A percentile compares a stretch with the other conserved stretches of the same genome.
Evolutionary conservation across 225 moss, liverwort and hornwort species (phyloP).

Genomic region (Pleurozium schreberi): DNA sequence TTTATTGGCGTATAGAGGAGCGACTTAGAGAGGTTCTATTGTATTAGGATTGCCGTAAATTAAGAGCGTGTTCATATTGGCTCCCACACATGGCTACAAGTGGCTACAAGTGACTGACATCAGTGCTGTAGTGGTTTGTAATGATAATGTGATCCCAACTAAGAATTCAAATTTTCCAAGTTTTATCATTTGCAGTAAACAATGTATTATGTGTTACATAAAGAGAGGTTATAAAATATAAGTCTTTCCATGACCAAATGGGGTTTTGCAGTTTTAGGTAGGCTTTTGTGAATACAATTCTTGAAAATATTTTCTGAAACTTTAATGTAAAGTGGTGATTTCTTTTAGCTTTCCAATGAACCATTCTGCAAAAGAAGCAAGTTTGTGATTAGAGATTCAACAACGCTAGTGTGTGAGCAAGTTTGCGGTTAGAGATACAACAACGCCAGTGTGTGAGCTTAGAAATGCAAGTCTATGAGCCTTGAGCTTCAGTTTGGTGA

Average conservation of each 20-base stretch:
- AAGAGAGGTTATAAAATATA: background rate
- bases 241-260: background rate
- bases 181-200: background rate
- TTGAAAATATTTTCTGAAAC: background rate
- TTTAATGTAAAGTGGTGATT: background rate
- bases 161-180: background rate
- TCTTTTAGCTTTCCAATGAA: background rate
- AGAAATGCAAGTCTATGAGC: background rate
- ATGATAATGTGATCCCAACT: background rate
- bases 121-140: background rate
- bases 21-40: too few relatives aligned
- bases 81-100: background rate
- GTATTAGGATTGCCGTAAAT: background rate
- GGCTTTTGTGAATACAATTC: background rate
- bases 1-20: too few relatives aligned
- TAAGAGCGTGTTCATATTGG: background rate
- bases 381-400: background rate
- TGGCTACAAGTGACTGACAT: background rate
- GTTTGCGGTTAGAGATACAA: background rate
- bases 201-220: background rate
- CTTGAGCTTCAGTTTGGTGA: background rate
- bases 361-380: background rate
- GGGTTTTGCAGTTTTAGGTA: background rate
- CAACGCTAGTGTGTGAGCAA: too few relatives aligned
- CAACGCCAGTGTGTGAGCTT: fast-evolving